phyloP scores from a whole-genome alignment of 257 asterid genomes.

The Eucommia ulmoides region DNA sequence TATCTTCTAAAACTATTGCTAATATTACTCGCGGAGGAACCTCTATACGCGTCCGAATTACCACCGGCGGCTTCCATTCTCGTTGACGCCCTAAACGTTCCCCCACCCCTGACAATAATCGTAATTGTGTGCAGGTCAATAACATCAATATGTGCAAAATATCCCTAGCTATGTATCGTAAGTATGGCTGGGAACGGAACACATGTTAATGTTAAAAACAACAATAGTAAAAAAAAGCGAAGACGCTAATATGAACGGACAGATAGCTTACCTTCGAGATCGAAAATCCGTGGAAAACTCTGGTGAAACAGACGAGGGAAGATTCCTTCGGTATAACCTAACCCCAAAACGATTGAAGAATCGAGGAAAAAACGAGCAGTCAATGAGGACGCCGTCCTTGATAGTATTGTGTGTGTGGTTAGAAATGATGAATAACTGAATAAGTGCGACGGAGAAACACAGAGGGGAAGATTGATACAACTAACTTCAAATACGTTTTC shows the following conservation, averaged over 20 bases:
- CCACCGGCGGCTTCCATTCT: conserved; percentile 67
- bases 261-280: neutral
- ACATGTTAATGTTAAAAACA: neutral
- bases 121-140: neutral
- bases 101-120: too few species aligned
- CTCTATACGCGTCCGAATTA: conserved; percentile 57
- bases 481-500: neutral
- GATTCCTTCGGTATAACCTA: neutral
- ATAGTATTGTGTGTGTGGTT: neutral
- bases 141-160: neutral
- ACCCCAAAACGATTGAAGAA: neutral
- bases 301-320: neutral
- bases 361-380: neutral
- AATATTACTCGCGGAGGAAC: conserved; percentile 16
- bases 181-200: too few species aligned
- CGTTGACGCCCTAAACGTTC: conserved; percentile 39
- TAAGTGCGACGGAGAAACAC: too few species aligned
- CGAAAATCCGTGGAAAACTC: neutral
- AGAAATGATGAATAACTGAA: neutral
- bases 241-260: neutral
- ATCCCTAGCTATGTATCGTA: too few species aligned
- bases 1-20: conserved; percentile 31
- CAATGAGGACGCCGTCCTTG: neutral
- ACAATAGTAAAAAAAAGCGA: neutral
- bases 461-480: too few species aligned